These are phyloP conservation scores for Thalassiosira mediterranea DNA, from an alignment of 352 stramenopile species.

Conservation along the genomic window DNA sequence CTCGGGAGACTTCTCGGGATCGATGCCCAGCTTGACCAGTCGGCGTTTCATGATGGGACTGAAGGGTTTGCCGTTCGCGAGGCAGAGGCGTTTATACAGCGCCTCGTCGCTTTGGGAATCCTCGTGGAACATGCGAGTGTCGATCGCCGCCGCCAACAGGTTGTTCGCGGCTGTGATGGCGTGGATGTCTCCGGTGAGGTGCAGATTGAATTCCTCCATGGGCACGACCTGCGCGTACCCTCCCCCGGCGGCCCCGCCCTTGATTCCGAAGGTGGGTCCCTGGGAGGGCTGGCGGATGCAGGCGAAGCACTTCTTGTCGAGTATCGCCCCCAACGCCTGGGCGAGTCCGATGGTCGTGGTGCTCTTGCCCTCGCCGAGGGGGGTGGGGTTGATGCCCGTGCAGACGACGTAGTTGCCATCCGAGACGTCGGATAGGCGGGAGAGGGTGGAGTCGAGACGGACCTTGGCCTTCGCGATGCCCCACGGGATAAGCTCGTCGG, in stretches of 20 bases:
- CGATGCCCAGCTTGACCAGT: constrained; percentile 95
- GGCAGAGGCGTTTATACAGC: constrained; percentile 86
- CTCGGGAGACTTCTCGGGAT: constrained; percentile 88
- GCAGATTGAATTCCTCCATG: constrained; percentile 99
- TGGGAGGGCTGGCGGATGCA: constrained; percentile 98
- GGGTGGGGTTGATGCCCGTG: constrained; percentile 96
- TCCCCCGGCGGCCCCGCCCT: constrained; percentile 90
- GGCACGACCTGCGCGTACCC: constrained; percentile 92
- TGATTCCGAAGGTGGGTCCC: constrained; percentile 98
- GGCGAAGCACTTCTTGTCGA: constrained; percentile 93
- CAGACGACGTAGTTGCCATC: constrained; percentile 97
- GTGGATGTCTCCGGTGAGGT: constrained; percentile 98
- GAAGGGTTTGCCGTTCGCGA: constrained; percentile 88
- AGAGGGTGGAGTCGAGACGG: constrained; percentile 86
- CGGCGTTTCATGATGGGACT: constrained; percentile 90
- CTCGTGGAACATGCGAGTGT: constrained; percentile 98
- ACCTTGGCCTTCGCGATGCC: constrained; percentile 85
- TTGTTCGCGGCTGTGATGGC: constrained; percentile 98
- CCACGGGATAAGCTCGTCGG: constrained; percentile 80
- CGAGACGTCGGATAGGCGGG: constrained; percentile 87
- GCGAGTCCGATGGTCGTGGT: constrained; percentile 96
- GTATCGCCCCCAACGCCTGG: constrained; percentile 91
- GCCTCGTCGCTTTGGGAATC: constrained; percentile 86
- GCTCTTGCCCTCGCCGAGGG: constrained; percentile 97
- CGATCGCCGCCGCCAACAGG: constrained; percentile 95